Base-by-base conservation (phyloP, 1,284 basidiomycete species). In the Pyrrhoderma lamaoense region DNA sequence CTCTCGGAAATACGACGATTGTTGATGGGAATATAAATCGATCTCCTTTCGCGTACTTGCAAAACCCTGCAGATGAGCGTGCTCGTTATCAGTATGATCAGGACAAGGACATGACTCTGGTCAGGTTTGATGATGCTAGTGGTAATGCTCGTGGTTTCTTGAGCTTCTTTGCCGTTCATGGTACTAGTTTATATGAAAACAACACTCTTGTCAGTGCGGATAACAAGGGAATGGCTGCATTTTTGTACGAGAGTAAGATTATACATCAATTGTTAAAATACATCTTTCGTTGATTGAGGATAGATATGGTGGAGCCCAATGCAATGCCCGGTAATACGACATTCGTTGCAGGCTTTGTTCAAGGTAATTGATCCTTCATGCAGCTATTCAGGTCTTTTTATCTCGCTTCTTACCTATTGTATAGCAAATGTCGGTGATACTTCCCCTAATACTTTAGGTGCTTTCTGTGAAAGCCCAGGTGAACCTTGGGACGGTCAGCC, bases 201-300 rank as follows among this genome's bases (percentile, higher is more conserved):
- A 89, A 88, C 56, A 88, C 86, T 0, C 69, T 89, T 8, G 74
- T 89, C 27, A 87, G 83, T 62, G 68, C 73, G 3, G 86, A 89
- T 64, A 89, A 89, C 68, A 89, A 89, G 62, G 87, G 87, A 21
- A 87, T 89, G 82, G 85, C 86, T 3, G 85, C 85, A 8, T 82
- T 77, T 62, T 61, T 89, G 13, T 89, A 86, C 56, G 87, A 89
- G 70, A 67, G 82, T 82, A 55, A 44, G 71, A n/a, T n/a, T n/a
- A n/a, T n/a, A n/a, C n/a, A n/a, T n/a, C n/a, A n/a, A n/a, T n/a
- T n/a, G 1, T 3, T 42, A 9, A 31, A 11, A 38, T 22, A n/a
- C 19, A n/a, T 4, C n/a, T 22, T 34, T 54, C n/a, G n/a, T n/a
- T n/a, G n/a, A n/a, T n/a, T n/a, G n/a, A n/a, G n/a, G n/a, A n/a